Evolutionary conservation across 2,329 filamentous ascomycete genomes (phyloP).

Genomic region (Sporothrix phasma): DNA sequence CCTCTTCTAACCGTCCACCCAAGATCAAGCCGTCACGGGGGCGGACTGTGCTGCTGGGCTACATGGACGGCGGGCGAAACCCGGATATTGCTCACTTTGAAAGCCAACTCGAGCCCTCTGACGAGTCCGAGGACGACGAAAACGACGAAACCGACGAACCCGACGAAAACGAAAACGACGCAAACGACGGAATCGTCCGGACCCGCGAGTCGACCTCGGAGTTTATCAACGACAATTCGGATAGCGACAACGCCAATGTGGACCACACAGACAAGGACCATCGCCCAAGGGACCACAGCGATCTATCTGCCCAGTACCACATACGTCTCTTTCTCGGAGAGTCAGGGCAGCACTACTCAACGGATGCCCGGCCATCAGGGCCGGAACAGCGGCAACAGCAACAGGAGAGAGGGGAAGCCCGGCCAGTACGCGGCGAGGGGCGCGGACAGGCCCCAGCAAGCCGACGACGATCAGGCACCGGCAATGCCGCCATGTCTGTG

Average conservation of each 20-base stretch:
- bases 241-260: neutral
- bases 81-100: conserved; percentile 55
- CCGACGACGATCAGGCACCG: conserved; percentile 15
- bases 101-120: conserved; percentile 39
- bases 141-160: neutral
- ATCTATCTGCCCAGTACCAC: neutral
- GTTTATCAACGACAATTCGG: neutral
- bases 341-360: neutral
- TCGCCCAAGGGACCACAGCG: neutral
- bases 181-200: neutral
- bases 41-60: conserved; percentile 57
- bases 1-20: conserved; percentile 41
- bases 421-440: neutral
- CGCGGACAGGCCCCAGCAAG: neutral
- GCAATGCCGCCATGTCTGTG: conserved; percentile 18
- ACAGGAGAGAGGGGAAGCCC: neutral
- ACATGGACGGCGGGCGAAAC: conserved; percentile 52
- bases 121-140: conserved; percentile 7
- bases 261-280: neutral
- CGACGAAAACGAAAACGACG: neutral
- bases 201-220: neutral
- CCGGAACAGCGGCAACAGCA: neutral
- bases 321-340: neutral
- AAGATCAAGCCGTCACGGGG: conserved; percentile 49
- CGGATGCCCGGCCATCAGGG: neutral